Evolutionary conservation across 2,329 filamentous ascomycete species (phyloP).

Genomic region (Cercospora nicotianae): DNA sequence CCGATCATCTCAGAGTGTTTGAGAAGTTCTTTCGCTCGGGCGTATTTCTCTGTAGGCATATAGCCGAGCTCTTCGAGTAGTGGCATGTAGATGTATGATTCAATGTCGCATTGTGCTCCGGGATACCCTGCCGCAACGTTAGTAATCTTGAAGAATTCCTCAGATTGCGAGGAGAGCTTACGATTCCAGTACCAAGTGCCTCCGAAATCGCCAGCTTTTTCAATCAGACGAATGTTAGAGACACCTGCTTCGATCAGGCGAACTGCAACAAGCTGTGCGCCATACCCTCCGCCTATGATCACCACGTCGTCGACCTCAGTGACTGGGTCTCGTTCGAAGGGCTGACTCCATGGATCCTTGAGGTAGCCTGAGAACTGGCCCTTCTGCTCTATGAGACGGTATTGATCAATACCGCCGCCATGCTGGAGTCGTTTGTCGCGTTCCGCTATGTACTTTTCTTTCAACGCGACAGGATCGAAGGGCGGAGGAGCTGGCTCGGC

Average conservation of each 20-base stretch:
- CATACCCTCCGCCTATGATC: conserved; percentile 29
- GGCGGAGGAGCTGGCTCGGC: conserved; percentile 11
- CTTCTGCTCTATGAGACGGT: conserved; percentile 25
- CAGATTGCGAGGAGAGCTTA: neutral
- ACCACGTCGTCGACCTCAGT: conserved; percentile 25
- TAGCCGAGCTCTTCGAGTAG: conserved; percentile 48
- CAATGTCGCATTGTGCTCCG: conserved; percentile 51
- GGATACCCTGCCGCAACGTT: conserved; percentile 38
- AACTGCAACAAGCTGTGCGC: conserved; percentile 27
- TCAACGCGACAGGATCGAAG: conserved; percentile 27
- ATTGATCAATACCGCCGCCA: conserved; percentile 27
- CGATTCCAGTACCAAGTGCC: conserved; percentile 43
- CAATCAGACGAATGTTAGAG: conserved; percentile 26
- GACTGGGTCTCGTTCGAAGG: conserved; percentile 23
- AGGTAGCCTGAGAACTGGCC: conserved; percentile 24
- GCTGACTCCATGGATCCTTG: conserved; percentile 25
- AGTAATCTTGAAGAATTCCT: neutral
- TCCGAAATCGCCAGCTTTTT: conserved; percentile 26
- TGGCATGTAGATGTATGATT: conserved; percentile 50
- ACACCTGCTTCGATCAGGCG: conserved; percentile 27
- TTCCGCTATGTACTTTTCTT: conserved; percentile 27
- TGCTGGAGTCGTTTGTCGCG: conserved; percentile 26
- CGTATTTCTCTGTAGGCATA: conserved; percentile 42
- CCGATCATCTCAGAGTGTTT: conserved; percentile 28
- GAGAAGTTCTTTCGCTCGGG: conserved; percentile 46